Percentiles rank a stretch among this genome's conserved stretches.
Evolutionary conservation across 108 stramenopile genomes (phyloP).

Genomic region (Schizochytrium sp.): DNA sequence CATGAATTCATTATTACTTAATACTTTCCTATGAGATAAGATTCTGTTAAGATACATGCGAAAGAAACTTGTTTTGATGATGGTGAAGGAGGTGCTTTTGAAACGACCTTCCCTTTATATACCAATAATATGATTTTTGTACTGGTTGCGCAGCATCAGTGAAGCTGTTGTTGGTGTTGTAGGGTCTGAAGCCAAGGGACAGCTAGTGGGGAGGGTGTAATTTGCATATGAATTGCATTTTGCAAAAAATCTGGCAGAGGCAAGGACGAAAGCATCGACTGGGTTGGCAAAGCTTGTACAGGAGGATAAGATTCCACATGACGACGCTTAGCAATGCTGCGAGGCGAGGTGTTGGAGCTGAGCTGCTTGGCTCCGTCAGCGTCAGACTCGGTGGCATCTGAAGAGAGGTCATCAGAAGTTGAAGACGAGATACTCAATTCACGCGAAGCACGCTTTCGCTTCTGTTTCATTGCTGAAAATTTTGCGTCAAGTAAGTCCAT

Average conservation of each 20-base stretch:
- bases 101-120: too few relatives aligned
- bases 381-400: constrained; percentile 42
- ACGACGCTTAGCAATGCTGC: neutral
- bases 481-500: constrained; percentile 27
- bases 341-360: neutral
- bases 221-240: neutral
- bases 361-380: neutral
- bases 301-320: neutral
- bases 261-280: neutral
- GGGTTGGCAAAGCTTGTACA: too few relatives aligned
- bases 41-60: too few relatives aligned
- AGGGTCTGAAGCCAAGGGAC: neutral
- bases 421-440: neutral
- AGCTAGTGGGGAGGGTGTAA: neutral
- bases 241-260: constrained; percentile 4
- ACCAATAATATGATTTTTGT: too few relatives aligned
- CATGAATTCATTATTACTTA: too few relatives aligned
- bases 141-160: too few relatives aligned
- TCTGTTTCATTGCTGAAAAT: constrained; percentile 22
- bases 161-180: neutral
- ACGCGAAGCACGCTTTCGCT: neutral
- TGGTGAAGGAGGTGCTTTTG: too few relatives aligned
- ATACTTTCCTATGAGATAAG: too few relatives aligned
- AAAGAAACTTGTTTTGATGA: too few relatives aligned
- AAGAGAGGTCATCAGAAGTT: neutral